Evolutionary conservation across 1,284 basidiomycete genomes (phyloP), one percentile per base, ranked within the genome.

Genomic region (Cryptococcus neoformans): DNA sequence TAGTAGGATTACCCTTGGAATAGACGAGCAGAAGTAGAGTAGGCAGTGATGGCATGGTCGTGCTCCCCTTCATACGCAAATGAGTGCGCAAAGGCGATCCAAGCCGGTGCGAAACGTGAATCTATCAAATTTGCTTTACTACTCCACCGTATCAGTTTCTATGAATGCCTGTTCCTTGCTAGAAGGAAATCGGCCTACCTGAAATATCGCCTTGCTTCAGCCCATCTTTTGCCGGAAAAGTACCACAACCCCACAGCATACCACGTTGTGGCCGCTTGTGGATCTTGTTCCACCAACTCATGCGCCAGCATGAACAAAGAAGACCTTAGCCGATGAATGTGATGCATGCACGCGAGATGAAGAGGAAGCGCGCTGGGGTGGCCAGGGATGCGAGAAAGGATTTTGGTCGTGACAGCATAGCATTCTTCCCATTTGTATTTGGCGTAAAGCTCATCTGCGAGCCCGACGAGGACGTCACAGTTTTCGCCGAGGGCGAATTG

Each of bases 211-310:
- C 93, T 81, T 7, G 92, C 91, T 64, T 93, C 90, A 16, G 85
- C 81, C 87, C 88, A 99, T 64, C 94, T 88, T 54, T 84, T 84
- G 14, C 87, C 85, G 35, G 86, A 84, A 54, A 95, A 84, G 74
- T 99, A 99, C 92, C 95, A 99, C 41, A 96, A 85, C 0, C 95
- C 96, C 17, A 98, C 96, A 2, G 95, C 93, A 76, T 98, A 99
- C 96, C 96, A 99, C 63, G 90, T 92, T 49, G 92, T 85, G 0
- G 92, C 87, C 44, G 89, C 87, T 67, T 94, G 90, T 0, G 96
- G 94, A 69, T 97, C 92, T 49, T 85, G 85, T 51, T 96, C 90
- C 10, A 98, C 93, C 66, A 99, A 83, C 67, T 95, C 89, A 71
- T 99, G 96, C 0, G 96, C 94, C 36, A 99, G 83, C 62, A 99